Conservation (phyloP, 2,329 filamentous ascomycete species). For the Anisogramma anomala region DNA sequence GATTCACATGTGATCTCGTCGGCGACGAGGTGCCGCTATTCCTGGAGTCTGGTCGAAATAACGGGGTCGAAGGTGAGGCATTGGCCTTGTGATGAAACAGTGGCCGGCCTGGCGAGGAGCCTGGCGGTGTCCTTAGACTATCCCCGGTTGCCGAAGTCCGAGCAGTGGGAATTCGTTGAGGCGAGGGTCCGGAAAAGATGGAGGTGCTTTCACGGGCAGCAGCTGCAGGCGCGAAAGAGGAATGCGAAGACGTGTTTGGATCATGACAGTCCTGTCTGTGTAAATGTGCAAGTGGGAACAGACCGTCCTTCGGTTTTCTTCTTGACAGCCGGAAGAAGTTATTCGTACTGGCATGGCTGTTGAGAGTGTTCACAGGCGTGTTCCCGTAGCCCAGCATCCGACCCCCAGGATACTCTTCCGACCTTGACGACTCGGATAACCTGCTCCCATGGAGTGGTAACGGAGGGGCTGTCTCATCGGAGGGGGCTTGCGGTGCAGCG, state of each 20-base stretch:
- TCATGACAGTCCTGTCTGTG: slow-evolving; percentile 54
- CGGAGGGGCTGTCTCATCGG: slow-evolving; percentile 31
- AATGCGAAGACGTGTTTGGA: slow-evolving; percentile 27
- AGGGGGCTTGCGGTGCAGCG: slow-evolving; percentile 35
- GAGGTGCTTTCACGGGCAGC: slow-evolving; percentile 17
- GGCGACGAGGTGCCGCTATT: slow-evolving; percentile 58
- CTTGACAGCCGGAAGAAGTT: slow-evolving; percentile 75
- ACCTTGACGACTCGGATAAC: slow-evolving; percentile 78
- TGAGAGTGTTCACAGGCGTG: slow-evolving; percentile 50
- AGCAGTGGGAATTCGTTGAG: slow-evolving; percentile 12
- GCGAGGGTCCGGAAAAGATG: slow-evolving; percentile 5
- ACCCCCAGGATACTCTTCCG: slow-evolving; percentile 70
- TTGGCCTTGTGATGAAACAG: slow-evolving; percentile 23
- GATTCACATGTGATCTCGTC: slow-evolving; percentile 44
- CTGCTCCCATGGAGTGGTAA: slow-evolving; percentile 54
- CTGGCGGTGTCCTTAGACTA: slow-evolving; percentile 22
- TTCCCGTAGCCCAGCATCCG: slow-evolving; percentile 41
- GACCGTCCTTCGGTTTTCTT: slow-evolving; percentile 60
- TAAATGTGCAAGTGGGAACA: slow-evolving; percentile 81
- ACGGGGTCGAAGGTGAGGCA: slow-evolving; percentile 35
- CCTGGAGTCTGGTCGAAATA: slow-evolving; percentile 37
- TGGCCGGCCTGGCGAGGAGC: slow-evolving; percentile 24
- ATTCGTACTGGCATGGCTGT: slow-evolving; percentile 44
- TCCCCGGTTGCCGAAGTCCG: slow-evolving; percentile 21
- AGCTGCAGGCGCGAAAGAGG: slow-evolving; percentile 32